Evolutionary conservation across 2,329 filamentous ascomycete species (phyloP).

Genomic region (Tolypocladium ophioglossoides): DNA sequence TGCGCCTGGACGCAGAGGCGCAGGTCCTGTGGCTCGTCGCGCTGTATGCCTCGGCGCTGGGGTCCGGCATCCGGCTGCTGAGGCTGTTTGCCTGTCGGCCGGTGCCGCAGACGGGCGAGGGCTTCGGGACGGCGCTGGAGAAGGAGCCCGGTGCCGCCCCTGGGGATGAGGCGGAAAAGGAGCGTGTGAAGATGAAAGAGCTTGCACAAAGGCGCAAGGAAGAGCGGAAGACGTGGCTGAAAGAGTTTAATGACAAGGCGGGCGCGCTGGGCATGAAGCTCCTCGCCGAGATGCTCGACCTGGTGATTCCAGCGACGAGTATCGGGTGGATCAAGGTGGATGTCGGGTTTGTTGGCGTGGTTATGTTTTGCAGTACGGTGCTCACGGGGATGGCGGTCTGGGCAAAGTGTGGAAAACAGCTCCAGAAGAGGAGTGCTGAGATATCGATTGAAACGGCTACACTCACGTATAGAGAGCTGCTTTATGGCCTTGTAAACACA

Average conservation of each 20-base stretch:
- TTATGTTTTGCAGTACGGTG: conserved; percentile 51
- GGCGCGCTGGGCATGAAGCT: conserved; percentile 33
- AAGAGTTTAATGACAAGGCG: conserved; percentile 17
- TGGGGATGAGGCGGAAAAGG: conserved; percentile 7
- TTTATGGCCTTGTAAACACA: neutral
- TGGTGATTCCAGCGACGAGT: conserved; percentile 48
- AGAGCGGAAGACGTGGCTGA: conserved; percentile 19
- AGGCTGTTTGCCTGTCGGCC: conserved; percentile 23
- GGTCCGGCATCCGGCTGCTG: conserved; percentile 30
- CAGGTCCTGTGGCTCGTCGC: conserved; percentile 62
- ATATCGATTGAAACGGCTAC: too few relatives aligned
- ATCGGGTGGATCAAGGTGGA: conserved; percentile 49
- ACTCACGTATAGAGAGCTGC: neutral
- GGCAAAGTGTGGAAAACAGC: conserved; percentile 33
- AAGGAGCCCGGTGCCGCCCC: neutral
- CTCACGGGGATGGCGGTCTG: conserved; percentile 52
- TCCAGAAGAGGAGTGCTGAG: conserved; percentile 7
- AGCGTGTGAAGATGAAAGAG: conserved; percentile 15
- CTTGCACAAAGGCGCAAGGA: conserved; percentile 22
- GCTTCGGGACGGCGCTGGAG: conserved; percentile 10
- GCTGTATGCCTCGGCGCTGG: conserved; percentile 38
- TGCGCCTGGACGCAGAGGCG: conserved; percentile 43
- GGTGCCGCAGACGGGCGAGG: conserved; percentile 19
- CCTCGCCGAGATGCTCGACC: conserved; percentile 48
- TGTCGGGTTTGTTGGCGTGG: conserved; percentile 40